Conservation (phyloP, 163 green algal genomes). For the Scenedesmus sp. region DNA sequence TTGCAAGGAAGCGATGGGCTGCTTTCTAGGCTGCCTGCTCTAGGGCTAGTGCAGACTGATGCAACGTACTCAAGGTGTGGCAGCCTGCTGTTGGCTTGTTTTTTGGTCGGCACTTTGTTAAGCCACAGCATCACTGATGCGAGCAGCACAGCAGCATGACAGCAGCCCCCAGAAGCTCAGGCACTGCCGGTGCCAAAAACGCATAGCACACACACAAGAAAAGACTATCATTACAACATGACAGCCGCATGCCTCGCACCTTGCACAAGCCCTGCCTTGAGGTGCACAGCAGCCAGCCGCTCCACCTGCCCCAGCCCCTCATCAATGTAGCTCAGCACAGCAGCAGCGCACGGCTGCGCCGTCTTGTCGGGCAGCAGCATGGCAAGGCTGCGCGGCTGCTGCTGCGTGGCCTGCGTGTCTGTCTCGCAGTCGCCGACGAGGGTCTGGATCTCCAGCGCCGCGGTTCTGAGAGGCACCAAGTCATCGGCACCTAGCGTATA, state of each 20-base stretch:
- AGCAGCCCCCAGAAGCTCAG: no score
- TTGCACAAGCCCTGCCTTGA: conserved; percentile 36
- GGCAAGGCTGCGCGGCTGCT: conserved; percentile 1
- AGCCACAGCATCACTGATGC: no score
- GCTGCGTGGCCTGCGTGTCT: conserved; percentile 42
- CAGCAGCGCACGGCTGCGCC: conserved; percentile 33
- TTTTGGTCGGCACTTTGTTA: no score
- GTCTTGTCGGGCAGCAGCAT: conserved; percentile 25
- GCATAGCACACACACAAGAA: background rate
- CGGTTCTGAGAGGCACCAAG: conserved; percentile 3
- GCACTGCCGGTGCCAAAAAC: no score
- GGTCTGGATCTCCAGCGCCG: conserved; percentile 11
- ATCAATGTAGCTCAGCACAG: conserved; percentile 24
- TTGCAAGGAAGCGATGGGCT: background rate
- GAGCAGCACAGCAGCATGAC: no score
- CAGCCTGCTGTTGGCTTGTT: no score
- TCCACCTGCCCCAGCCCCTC: conserved; percentile 41
- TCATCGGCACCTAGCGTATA: conserved; percentile 8
- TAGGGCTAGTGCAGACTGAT: no score
- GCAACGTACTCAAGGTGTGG: no score
- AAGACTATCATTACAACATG: background rate
- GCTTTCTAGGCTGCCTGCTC: no score
- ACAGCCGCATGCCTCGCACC: background rate
- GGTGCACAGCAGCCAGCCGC: background rate
- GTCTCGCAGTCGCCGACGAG: conserved; percentile 31